These are phyloP conservation scores for Penicillium paradoxum DNA, from an alignment of 495 filamentous ascomycete genomes.

Conservation along the genomic window DNA sequence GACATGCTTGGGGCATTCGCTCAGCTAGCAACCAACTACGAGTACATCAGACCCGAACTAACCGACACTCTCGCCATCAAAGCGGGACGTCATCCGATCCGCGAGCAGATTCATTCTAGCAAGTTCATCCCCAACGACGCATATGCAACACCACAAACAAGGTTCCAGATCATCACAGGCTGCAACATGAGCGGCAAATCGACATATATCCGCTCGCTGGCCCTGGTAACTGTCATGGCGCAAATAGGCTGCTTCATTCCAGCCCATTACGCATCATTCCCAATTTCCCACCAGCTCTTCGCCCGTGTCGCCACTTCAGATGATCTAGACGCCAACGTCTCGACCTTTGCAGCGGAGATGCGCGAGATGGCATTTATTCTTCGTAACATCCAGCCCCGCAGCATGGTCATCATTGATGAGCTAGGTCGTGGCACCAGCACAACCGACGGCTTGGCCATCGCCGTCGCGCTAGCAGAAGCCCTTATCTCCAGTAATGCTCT, in stretches of 20 bases:
- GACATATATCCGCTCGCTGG: slow-evolving; percentile 85
- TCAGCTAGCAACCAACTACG: slow-evolving; percentile 66
- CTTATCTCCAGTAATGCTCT: slow-evolving; percentile 69
- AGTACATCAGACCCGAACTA: slow-evolving; percentile 78
- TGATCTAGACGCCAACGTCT: slow-evolving; percentile 84
- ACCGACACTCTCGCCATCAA: slow-evolving; percentile 73
- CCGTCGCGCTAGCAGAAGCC: slow-evolving; percentile 82
- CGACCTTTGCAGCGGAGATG: slow-evolving; percentile 94
- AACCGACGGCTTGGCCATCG: slow-evolving; percentile 81
- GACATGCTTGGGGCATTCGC: slow-evolving; percentile 89
- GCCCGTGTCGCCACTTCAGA: slow-evolving; percentile 83
- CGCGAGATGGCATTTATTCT: slow-evolving; percentile 91
- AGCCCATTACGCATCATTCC: slow-evolving; percentile 74
- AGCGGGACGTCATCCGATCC: slow-evolving; percentile 76
- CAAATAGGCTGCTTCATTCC: slow-evolving; percentile 92
- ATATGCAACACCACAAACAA: slow-evolving; percentile 68
- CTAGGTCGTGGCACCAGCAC: slow-evolving; percentile 89
- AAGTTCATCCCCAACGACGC: slow-evolving; percentile 86
- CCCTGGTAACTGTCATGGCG: slow-evolving; percentile 83
- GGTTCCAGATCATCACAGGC: slow-evolving; percentile 92
- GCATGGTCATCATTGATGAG: slow-evolving; percentile 86
- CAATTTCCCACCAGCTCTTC: slow-evolving; percentile 78
- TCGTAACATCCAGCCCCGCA: slow-evolving; percentile 65
- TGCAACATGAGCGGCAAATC: slow-evolving; percentile 99
- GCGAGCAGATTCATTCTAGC: slow-evolving; percentile 62